Percentiles rank a stretch among this genome's conserved stretches.
Conservation (phyloP, 352 stramenopile genomes). For the Hyaloperonospora arabidopsidis region DNA sequence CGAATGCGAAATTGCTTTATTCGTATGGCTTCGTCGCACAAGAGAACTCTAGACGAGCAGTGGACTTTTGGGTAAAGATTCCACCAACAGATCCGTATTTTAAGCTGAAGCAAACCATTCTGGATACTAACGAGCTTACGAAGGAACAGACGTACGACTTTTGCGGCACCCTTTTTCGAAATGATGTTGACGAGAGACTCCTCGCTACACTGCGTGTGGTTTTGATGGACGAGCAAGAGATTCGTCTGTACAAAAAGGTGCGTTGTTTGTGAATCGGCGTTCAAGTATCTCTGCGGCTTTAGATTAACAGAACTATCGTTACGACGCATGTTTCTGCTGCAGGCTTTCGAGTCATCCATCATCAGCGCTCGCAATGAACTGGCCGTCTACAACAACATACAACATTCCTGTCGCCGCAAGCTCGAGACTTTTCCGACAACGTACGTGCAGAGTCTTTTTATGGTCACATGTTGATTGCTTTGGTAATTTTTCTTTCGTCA, state of each 20-base stretch:
- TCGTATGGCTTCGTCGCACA: slow-evolving; percentile 59
- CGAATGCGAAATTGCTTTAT: slow-evolving; percentile 75
- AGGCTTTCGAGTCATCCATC: slow-evolving; percentile 40
- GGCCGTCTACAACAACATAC: slow-evolving; percentile 45
- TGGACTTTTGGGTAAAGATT: slow-evolving; percentile 76
- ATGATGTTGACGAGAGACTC: slow-evolving; percentile 50
- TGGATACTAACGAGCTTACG: slow-evolving; percentile 54
- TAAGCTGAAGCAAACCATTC: slow-evolving; percentile 53
- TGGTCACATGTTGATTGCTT: neutral
- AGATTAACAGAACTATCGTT: slow-evolving; percentile 1
- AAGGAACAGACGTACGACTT: slow-evolving; percentile 66
- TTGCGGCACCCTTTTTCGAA: slow-evolving; percentile 41
- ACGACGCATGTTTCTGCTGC: neutral
- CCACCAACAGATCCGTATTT: slow-evolving; percentile 41
- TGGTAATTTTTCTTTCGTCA: neutral
- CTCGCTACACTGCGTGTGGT: slow-evolving; percentile 53
- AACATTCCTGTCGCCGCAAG: slow-evolving; percentile 34
- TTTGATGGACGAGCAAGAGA: slow-evolving; percentile 48
- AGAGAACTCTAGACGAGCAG: slow-evolving; percentile 30
- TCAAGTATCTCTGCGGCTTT: neutral
- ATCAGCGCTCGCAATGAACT: slow-evolving; percentile 45
- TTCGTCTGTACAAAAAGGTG: slow-evolving; percentile 42
- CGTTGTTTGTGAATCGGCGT: neutral
- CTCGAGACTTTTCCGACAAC: slow-evolving; percentile 40
- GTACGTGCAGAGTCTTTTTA: slow-evolving; percentile 21